phyloP scores from a whole-genome alignment of 768 basidiomycete species.

The Hortiboletus campestris region DNA sequence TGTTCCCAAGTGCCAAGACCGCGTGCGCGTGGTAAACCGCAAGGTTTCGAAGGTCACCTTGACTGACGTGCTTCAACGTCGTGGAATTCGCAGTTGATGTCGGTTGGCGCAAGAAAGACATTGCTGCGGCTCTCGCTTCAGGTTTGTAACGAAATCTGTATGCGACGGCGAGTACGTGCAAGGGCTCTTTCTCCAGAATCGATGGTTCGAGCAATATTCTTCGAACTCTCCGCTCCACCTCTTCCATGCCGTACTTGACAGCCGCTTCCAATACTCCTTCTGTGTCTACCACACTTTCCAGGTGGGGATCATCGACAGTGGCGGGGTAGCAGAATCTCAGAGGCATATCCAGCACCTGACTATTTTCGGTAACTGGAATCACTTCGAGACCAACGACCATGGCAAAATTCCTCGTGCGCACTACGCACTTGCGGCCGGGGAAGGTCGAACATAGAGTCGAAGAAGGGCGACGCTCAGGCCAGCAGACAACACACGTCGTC shows the following conservation, averaged over 20 bases:
- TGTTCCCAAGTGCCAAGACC: conserved; percentile 17
- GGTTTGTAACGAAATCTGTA: conserved; percentile 27
- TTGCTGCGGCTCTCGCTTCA: conserved; percentile 34
- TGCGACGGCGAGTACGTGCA: conserved; percentile 36
- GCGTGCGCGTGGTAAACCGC: conserved; percentile 22
- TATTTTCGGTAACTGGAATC: conserved; percentile 32
- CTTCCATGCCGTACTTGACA: conserved; percentile 32
- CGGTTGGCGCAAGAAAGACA: conserved; percentile 21
- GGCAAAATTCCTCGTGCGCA: conserved; percentile 12
- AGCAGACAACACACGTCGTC: conserved; percentile 36
- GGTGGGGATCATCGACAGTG: conserved; percentile 22
- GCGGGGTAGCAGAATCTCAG: conserved; percentile 38
- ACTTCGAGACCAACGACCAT: conserved; percentile 21
- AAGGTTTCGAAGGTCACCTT: conserved; percentile 14
- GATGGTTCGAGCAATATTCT: conserved; percentile 23
- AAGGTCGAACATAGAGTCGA: conserved; percentile 33
- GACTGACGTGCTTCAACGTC: conserved; percentile 3
- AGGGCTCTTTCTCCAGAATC: conserved; percentile 28
- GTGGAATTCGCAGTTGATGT: background rate
- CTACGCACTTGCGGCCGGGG: conserved; percentile 18
- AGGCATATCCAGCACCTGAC: conserved; percentile 28
- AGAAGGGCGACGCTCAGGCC: conserved; percentile 29
- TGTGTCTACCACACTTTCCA: conserved; percentile 16
- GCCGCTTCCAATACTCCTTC: conserved; percentile 29
- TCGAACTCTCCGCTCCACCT: conserved; percentile 24